Evolutionary conservation across 2,329 filamentous ascomycete species (phyloP).

Genomic region (Ascochyta clinopodiicola): DNA sequence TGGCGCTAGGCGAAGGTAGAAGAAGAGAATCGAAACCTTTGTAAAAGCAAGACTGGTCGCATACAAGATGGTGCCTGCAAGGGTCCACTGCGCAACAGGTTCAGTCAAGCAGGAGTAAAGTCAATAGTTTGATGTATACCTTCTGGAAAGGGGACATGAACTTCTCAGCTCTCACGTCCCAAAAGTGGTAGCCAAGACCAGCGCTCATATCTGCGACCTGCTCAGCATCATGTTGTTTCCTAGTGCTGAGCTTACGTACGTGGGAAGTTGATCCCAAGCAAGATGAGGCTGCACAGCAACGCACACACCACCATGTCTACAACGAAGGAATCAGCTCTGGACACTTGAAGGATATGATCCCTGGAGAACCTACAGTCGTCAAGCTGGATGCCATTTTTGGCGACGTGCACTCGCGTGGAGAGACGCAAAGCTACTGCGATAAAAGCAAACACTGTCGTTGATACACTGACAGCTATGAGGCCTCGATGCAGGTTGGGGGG

Average conservation of each 20-base stretch:
- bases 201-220: constrained; percentile 1
- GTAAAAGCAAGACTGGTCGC: constrained; percentile 17
- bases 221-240: background rate
- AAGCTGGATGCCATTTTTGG: constrained; percentile 2
- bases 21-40: constrained; percentile 13
- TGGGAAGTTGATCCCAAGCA: background rate
- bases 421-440: constrained; percentile 6
- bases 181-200: constrained; percentile 17
- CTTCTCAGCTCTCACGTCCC: constrained; percentile 6
- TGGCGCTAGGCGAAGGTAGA: constrained; percentile 8
- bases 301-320: constrained; percentile 1
- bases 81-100: background rate
- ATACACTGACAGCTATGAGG: background rate
- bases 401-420: constrained; percentile 8
- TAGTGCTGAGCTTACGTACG: background rate
- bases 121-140: background rate
- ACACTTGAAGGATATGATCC: too few relatives aligned
- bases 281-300: background rate
- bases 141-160: constrained; percentile 6
- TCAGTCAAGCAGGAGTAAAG: too few relatives aligned
- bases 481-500: background rate
- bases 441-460: constrained; percentile 2
- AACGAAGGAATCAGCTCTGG: background rate
- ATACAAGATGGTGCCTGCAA: constrained; percentile 8
- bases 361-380: constrained; percentile 7